These are phyloP conservation scores for Scutellaria minor DNA, from an alignment of 257 asterid species.

Conservation along the genomic window DNA sequence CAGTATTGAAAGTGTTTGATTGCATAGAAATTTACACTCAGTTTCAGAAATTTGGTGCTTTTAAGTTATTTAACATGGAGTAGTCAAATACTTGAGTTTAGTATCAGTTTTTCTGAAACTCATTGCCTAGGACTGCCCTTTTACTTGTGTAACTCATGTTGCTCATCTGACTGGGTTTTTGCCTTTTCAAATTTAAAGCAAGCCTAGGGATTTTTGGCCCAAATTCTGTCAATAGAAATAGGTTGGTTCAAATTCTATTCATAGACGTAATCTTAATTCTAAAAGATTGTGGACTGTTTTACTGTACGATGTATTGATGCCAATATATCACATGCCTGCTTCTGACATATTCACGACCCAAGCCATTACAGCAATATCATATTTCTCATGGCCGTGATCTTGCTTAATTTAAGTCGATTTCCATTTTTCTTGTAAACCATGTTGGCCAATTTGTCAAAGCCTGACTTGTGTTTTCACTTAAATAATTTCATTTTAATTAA, in stretches of 20 bases:
- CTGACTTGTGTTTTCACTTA: slow-evolving; percentile 2
- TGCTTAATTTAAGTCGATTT: neutral
- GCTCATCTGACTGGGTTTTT: neutral
- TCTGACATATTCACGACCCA: neutral
- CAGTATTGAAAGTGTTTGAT: slow-evolving; percentile 5
- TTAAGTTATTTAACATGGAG: neutral
- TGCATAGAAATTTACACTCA: slow-evolving; percentile 3
- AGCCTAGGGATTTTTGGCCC: slow-evolving; percentile 3
- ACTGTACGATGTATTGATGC: slow-evolving; percentile 24
- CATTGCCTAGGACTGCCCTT: slow-evolving; percentile 18
- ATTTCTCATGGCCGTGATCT: slow-evolving; percentile 14
- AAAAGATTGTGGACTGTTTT: slow-evolving; percentile 4
- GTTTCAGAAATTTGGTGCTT: slow-evolving; percentile 11
- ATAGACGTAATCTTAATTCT: neutral
- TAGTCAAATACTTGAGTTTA: neutral
- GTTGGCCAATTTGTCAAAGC: slow-evolving; percentile 19
- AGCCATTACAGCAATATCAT: slow-evolving; percentile 17
- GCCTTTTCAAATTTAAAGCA: slow-evolving; percentile 16
- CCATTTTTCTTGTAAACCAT: neutral
- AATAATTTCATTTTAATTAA: slow-evolving; percentile 19
- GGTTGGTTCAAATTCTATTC: neutral
- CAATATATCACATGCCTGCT: slow-evolving; percentile 23
- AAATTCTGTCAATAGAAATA: neutral
- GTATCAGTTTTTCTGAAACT: neutral
- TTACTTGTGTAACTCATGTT: slow-evolving; percentile 10